Conservation (phyloP, 2,329 filamentous ascomycete species). For the Thelonectria blattea region DNA sequence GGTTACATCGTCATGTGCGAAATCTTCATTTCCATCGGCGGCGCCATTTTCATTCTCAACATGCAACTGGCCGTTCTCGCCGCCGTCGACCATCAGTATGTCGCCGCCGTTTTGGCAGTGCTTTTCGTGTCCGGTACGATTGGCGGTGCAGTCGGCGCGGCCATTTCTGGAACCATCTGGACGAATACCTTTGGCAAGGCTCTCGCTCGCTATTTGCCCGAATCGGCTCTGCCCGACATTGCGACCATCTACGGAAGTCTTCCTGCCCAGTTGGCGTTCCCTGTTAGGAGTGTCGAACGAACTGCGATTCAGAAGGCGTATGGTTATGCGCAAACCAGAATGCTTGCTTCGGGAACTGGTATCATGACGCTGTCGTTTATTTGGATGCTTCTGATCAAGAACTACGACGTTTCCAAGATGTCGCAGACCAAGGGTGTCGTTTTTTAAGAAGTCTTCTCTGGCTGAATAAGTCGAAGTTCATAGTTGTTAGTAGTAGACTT, state of each 20-base stretch:
- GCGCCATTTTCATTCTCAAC: slow-evolving; percentile 59
- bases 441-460: slow-evolving; percentile 32
- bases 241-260: slow-evolving; percentile 52
- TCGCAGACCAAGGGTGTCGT: slow-evolving; percentile 41
- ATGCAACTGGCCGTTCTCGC: slow-evolving; percentile 65
- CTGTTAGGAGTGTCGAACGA: slow-evolving; percentile 47
- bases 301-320: slow-evolving; percentile 54
- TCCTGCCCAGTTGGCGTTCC: slow-evolving; percentile 45
- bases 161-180: slow-evolving; percentile 51
- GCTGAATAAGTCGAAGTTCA: no score
- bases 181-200: slow-evolving; percentile 47
- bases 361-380: slow-evolving; percentile 37
- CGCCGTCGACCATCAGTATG: slow-evolving; percentile 58
- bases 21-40: slow-evolving; percentile 58
- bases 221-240: slow-evolving; percentile 38
- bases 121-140: slow-evolving; percentile 52
- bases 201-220: slow-evolving; percentile 48
- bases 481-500: no score
- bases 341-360: slow-evolving; percentile 44
- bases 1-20: slow-evolving; percentile 59
- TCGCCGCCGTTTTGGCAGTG: slow-evolving; percentile 56
- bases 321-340: slow-evolving; percentile 50
- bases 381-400: slow-evolving; percentile 38
- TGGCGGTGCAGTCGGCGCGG: slow-evolving; percentile 53
- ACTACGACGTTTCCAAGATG: slow-evolving; percentile 39